Evolutionary conservation across 2,329 filamentous ascomycete species (phyloP), one percentile per base, ranked within the genome.

Genomic region (Talaromyces sp.): DNA sequence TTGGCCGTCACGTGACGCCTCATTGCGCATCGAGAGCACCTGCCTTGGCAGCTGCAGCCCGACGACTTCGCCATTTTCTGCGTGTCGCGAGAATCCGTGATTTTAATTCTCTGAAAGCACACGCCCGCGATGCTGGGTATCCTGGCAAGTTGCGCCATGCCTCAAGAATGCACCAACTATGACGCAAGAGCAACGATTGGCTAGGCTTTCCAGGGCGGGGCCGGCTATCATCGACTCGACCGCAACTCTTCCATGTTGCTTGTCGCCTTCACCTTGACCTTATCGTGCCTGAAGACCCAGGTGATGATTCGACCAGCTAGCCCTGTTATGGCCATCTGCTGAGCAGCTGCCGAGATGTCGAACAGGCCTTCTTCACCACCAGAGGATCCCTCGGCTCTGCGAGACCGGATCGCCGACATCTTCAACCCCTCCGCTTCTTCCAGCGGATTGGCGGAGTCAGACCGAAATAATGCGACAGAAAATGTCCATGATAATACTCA

Each of bases 331-430:
- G 44, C 44, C 22, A 47, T 13, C 19, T n/a, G 1, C 28, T 53
- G 25, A 51, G 39, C 51, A 62, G 52, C 42, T 36, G 22, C 25
- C 22, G 25, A 44, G 19, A 62, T 62, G 60, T 47, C 60, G 11
- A 55, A 62, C 28, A 53, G 49, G 27, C 56, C 53, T 52, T 30
- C 25, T 15, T 56, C 51, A 59, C 51, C 52, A 49, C 52, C 52
- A 28, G 60, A 59, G 25, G 60, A 56, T 22, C 49, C 60, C 13
- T 39, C 56, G 28, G 55, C 60, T 36, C 63, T 75, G 58, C 72
- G 72, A 59, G 69, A 72, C 44, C 62, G 63, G 6, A 65, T 75
- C 44, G 61, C 70, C 58, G 67, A 73, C 53, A 62, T 73, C 58
- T 72, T 77, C 58, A 70, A 70, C 57, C 62, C 66, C 10, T 51